Evolutionary conservation across 306 rosid genomes (phyloP), one percentile per base, ranked within the genome.

Genomic region (Ormosia semicastrata): DNA sequence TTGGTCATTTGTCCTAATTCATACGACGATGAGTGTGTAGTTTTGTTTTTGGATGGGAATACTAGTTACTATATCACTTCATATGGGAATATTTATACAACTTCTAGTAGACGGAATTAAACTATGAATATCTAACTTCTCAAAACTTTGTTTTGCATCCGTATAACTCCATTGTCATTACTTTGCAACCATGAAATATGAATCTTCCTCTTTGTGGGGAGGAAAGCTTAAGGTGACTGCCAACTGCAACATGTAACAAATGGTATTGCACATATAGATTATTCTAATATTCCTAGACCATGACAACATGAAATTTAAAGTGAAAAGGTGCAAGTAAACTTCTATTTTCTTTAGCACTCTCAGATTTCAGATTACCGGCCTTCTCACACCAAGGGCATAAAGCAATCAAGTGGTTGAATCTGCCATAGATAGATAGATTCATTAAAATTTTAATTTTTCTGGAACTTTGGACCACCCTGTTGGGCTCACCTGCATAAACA

Each of bases 391-490:
- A 24, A 24, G 24, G 24, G 24, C 1, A 24, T 24, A 1, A 24
- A 24, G 24, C 24, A 24, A 34, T 54, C 30, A 15, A 4, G 10
- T 14, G 32, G 24, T 2, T 7, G 34, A 7, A 17, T 41, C 60
- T 46, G 63, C 56, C 58, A 43, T 11, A 52, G 58, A 14, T 15
- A 49, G 13, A 49, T 49, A 13, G 4, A 14, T 66, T 66, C 66
- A 12, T 9, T 52, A 15, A 6, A 17, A 15, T 15, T 8, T 58
- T 4, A 6, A 24, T 24, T 8, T 18, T n/a, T 50, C 52, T n/a
- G n/a, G n/a, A n/a, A n/a, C n/a, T n/a, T n/a, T n/a, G n/a, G 99
- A 88, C 99, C 99, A 95, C 56, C 99, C 99, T 53, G 97, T 57
- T 60, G 87, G 66, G 66, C 73, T 93, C 84, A 92, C 93, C 98